A percentile compares a stretch with the other conserved stretches of the same genome.
Evolutionary conservation across 202 grass and related monocot genomes (phyloP).

Genomic region (Zoysia matrella): DNA sequence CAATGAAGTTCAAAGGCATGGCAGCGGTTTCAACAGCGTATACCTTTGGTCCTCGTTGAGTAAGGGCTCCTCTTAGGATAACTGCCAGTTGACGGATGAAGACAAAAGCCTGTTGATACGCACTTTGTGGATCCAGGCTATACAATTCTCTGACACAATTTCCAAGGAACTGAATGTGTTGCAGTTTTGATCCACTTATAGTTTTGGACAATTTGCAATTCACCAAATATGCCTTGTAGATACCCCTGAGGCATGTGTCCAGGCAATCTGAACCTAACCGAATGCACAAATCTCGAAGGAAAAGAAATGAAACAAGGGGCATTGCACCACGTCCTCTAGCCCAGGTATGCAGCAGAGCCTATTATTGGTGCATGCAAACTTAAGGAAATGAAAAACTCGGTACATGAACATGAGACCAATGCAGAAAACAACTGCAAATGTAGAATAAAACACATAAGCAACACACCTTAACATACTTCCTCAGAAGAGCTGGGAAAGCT

Average conservation of each 20-base stretch:
- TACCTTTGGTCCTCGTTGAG: conserved; percentile 92
- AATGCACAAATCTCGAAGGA: conserved; percentile 91
- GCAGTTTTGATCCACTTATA: conserved; percentile 78
- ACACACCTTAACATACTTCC: conserved; percentile 94
- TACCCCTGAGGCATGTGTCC: conserved; percentile 83
- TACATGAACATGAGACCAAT: conserved; percentile 26
- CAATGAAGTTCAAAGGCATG: conserved; percentile 31
- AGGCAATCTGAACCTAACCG: conserved; percentile 85
- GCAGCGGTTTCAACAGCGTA: conserved; percentile 32
- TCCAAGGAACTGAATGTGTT: conserved; percentile 92
- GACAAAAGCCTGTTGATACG: conserved; percentile 93
- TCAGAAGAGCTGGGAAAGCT: conserved; percentile 82
- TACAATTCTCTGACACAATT: conserved; percentile 94
- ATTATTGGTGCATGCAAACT: conserved; percentile 39
- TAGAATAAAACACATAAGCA: conserved; percentile 16
- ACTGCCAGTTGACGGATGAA: conserved; percentile 91
- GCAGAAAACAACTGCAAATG: conserved; percentile 11
- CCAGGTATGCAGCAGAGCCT: conserved; percentile 87
- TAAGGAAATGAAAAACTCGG: conserved; percentile 26
- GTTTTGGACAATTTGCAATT: conserved; percentile 97
- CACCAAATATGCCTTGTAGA: conserved; percentile 98
- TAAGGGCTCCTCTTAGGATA: conserved; percentile 78
- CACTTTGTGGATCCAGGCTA: conserved; percentile 67
- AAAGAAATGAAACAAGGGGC: conserved; percentile 83
- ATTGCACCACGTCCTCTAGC: conserved; percentile 77